These are phyloP conservation scores for Metrosideros polymorpha DNA, from an alignment of 441 rosid species.

Conservation along the genomic window DNA sequence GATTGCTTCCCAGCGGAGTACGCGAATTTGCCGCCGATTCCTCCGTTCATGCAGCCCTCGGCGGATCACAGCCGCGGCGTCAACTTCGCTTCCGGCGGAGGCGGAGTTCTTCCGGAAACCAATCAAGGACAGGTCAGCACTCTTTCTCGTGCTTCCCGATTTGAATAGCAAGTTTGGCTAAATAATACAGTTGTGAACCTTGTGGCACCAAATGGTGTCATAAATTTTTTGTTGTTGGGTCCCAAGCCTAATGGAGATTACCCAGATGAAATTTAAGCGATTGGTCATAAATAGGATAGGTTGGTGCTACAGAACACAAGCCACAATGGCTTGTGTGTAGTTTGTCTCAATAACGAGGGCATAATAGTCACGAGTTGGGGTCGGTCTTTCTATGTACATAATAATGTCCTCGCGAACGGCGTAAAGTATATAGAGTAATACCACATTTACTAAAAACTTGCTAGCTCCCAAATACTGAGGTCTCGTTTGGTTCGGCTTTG, in stretches of 20 bases:
- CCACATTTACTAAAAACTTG: not conserved
- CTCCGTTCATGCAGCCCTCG: constrained; percentile 31
- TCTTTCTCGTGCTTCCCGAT: not conserved
- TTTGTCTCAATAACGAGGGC: not conserved
- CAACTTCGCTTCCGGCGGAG: constrained; percentile 49
- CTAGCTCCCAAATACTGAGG: too few relatives aligned
- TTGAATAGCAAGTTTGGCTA: too few relatives aligned
- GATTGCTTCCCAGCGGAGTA: constrained; percentile 26
- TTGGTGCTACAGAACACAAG: not conserved
- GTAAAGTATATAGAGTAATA: not conserved
- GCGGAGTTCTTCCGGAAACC: constrained; percentile 39
- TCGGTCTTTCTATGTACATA: not conserved
- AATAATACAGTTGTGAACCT: not conserved
- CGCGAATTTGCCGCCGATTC: constrained; percentile 40
- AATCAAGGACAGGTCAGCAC: constrained; percentile 26
- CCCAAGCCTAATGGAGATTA: not conserved
- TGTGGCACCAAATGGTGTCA: not conserved
- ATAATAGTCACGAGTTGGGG: not conserved
- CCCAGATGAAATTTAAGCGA: not conserved
- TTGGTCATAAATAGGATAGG: not conserved
- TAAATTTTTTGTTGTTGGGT: not conserved
- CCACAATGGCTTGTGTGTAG: not conserved
- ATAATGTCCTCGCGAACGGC: not conserved
- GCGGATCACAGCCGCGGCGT: constrained; percentile 25
- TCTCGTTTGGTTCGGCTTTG: not conserved